Conservation (phyloP, 768 basidiomycete species). For the Clitopilus passeckerianus region DNA sequence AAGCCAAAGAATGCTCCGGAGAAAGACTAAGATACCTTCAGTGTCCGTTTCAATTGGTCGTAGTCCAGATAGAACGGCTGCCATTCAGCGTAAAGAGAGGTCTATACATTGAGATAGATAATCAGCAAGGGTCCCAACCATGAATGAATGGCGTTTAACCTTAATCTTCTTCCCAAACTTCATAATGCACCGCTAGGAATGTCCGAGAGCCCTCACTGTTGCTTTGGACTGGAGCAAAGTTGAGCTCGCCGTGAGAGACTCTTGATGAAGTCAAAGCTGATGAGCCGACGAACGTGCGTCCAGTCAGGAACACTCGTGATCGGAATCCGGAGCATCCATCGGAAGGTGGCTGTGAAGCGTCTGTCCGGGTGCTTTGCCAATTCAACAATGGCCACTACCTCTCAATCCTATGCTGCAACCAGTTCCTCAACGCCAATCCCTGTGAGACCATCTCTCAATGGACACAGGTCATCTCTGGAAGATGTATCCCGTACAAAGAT, state of each 20-base stretch:
- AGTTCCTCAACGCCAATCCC: slow-evolving; percentile 20
- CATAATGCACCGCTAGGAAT: slow-evolving; percentile 36
- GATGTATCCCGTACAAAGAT: slow-evolving; percentile 55
- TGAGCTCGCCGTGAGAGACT: background rate
- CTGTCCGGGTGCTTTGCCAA: background rate
- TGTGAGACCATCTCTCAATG: slow-evolving; percentile 21
- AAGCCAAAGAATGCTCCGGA: background rate
- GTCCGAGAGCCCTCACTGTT: background rate
- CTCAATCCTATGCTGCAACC: slow-evolving; percentile 26
- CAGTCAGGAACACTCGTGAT: background rate
- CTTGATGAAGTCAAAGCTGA: background rate
- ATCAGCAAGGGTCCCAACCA: background rate
- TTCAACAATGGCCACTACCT: slow-evolving; percentile 14
- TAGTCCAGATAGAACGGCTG: slow-evolving; percentile 88
- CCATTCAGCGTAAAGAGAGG: slow-evolving; percentile 88
- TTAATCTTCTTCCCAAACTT: slow-evolving; percentile 80
- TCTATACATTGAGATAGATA: slow-evolving; percentile 32
- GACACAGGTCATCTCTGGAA: slow-evolving; percentile 15
- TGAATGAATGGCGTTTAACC: slow-evolving; percentile 1
- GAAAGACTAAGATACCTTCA: slow-evolving; percentile 62
- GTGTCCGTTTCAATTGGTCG: slow-evolving; percentile 80
- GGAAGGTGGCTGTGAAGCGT: background rate
- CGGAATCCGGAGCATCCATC: background rate
- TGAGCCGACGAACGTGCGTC: slow-evolving; percentile 24
- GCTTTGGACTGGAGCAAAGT: background rate